These are phyloP conservation scores for Auriscalpium vulgare DNA, from an alignment of 768 basidiomycete genomes.

Conservation along the genomic window DNA sequence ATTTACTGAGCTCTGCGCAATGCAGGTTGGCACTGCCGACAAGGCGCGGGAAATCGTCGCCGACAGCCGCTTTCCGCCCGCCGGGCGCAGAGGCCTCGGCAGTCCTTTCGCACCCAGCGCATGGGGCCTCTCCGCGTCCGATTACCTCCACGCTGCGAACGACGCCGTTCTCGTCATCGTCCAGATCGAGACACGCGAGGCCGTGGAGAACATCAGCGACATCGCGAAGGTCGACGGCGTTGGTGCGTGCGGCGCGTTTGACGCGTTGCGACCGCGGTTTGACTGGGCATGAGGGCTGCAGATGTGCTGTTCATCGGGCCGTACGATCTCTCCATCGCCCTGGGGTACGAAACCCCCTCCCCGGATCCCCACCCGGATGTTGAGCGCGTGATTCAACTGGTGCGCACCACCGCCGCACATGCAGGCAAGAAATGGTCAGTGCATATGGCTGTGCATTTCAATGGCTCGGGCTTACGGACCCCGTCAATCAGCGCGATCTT, in stretches of 20 bases:
- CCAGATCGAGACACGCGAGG: slow-evolving; percentile 37
- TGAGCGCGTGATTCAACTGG: slow-evolving; percentile 48
- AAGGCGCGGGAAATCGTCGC: slow-evolving; percentile 50
- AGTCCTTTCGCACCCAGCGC: slow-evolving; percentile 51
- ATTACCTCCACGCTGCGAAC: slow-evolving; percentile 47
- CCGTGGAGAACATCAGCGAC: slow-evolving; percentile 32
- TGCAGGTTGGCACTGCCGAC: slow-evolving; percentile 47
- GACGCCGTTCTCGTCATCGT: slow-evolving; percentile 26
- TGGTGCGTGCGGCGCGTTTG: slow-evolving; percentile 19
- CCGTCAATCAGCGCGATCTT: slow-evolving; percentile 33
- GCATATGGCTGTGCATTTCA: not conserved
- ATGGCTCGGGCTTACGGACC: not conserved
- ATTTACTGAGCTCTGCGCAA: not conserved
- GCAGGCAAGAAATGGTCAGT: slow-evolving; percentile 59
- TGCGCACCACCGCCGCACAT: slow-evolving; percentile 40
- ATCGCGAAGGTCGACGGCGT: slow-evolving; percentile 32
- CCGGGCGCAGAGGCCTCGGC: slow-evolving; percentile 57
- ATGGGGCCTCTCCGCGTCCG: slow-evolving; percentile 44
- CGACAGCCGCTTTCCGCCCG: slow-evolving; percentile 55
- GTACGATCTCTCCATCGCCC: slow-evolving; percentile 56
- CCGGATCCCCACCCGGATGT: slow-evolving; percentile 61
- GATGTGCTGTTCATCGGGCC: slow-evolving; percentile 59
- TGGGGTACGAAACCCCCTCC: slow-evolving; percentile 52
- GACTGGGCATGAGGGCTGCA: slow-evolving; percentile 17
- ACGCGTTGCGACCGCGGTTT: not conserved